Evolutionary conservation across 805 yeast species (phyloP).

Genomic region (Candida hungchunana): DNA sequence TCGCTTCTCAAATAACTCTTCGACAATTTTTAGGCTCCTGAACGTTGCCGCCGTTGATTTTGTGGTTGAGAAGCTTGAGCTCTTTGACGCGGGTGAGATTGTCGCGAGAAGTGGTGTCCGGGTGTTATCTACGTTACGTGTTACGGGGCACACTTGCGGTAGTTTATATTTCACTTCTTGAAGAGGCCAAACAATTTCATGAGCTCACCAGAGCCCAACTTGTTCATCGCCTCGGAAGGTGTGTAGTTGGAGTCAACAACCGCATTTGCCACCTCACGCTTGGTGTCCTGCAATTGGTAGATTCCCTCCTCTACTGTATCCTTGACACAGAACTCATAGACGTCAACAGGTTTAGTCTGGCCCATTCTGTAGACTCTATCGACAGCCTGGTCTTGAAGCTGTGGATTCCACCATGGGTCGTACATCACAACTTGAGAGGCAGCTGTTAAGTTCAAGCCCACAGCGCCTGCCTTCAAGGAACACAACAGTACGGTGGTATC

Average conservation of each 20-base stretch:
- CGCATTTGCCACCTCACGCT: constrained; percentile 67
- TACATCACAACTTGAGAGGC: constrained; percentile 80
- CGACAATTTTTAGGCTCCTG: no score
- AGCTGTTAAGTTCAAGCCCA: constrained; percentile 78
- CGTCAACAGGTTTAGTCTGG: constrained; percentile 66
- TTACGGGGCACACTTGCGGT: no score
- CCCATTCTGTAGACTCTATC: constrained; percentile 93
- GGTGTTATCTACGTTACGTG: no score
- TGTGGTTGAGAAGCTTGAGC: no score
- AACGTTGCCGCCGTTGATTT: no score
- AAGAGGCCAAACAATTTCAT: constrained; percentile 15
- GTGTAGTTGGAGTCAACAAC: constrained; percentile 65
- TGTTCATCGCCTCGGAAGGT: constrained; percentile 58
- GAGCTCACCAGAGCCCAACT: constrained; percentile 27
- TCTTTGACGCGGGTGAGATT: no score
- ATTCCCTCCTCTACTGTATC: constrained; percentile 80
- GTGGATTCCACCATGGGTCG: constrained; percentile 98
- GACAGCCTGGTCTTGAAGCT: constrained; percentile 84
- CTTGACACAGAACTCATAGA: constrained; percentile 70
- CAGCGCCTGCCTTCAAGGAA: constrained; percentile 89
- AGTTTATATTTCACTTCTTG: no score
- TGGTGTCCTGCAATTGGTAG: constrained; percentile 78
- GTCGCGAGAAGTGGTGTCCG: no score
- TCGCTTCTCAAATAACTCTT: no score
- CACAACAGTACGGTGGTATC: constrained; percentile 46